Percentiles rank a stretch among this genome's conserved stretches.
phyloP scores from a whole-genome alignment of 768 basidiomycete genomes.

The Amanita rimosa region DNA sequence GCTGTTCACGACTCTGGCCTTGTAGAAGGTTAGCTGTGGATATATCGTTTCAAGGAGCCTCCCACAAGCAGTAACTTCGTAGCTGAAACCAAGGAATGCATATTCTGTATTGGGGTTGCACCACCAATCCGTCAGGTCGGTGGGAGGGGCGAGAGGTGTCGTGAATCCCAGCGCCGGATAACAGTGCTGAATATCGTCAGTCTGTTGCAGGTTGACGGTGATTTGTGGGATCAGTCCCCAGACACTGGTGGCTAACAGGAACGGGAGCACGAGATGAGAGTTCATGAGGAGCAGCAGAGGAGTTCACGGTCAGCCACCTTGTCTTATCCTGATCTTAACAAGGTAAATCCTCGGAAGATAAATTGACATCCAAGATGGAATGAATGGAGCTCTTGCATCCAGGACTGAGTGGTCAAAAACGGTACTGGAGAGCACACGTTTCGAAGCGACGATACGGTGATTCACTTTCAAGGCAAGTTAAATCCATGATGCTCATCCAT shows the following conservation, averaged over 20 bases:
- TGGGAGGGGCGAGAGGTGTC: constrained; percentile 31
- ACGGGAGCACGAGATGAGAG: neutral
- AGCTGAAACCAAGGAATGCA: constrained; percentile 57
- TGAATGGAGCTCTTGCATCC: too few relatives aligned
- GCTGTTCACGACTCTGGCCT: constrained; percentile 37
- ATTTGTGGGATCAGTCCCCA: neutral
- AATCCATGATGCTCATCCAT: too few relatives aligned
- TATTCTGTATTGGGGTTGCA: constrained; percentile 43
- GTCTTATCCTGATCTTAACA: neutral
- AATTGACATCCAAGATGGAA: too few relatives aligned
- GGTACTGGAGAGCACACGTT: too few relatives aligned
- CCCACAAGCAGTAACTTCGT: constrained; percentile 48
- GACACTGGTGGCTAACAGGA: neutral
- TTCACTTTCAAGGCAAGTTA: too few relatives aligned
- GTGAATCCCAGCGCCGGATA: constrained; percentile 28
- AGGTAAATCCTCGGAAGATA: too few relatives aligned
- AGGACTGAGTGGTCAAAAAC: too few relatives aligned
- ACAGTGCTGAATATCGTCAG: constrained; percentile 9
- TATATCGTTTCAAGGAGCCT: neutral
- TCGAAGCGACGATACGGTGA: too few relatives aligned
- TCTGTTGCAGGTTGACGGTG: too few relatives aligned
- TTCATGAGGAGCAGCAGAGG: neutral
- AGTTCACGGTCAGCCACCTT: neutral
- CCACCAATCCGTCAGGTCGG: constrained; percentile 32
- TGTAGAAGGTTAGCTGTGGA: neutral